These are phyloP conservation scores for Dothiorella sarmentorum DNA, from an alignment of 2,329 filamentous ascomycete species.

Conservation along the genomic window DNA sequence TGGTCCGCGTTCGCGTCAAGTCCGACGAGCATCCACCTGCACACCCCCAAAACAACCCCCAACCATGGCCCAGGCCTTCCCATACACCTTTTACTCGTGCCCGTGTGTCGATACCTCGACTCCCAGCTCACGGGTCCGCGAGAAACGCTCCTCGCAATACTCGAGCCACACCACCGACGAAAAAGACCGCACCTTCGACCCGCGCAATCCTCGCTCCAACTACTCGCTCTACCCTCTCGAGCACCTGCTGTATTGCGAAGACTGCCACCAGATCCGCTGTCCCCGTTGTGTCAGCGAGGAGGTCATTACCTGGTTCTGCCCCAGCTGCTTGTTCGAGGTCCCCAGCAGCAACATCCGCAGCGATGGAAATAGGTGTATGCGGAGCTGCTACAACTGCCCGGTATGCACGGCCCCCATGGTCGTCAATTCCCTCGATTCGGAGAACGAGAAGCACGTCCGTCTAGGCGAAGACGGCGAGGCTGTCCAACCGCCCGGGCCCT, in stretches of 20 bases:
- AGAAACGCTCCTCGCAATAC: slow-evolving; percentile 33
- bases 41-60: not conserved
- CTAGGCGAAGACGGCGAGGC: slow-evolving; percentile 7
- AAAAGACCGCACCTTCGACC: slow-evolving; percentile 80
- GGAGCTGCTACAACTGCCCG: slow-evolving; percentile 95
- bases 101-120: slow-evolving; percentile 51
- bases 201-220: slow-evolving; percentile 76
- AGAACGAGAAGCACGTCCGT: slow-evolving; percentile 12
- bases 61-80: slow-evolving; percentile 55
- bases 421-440: slow-evolving; percentile 59
- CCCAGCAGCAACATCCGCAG: slow-evolving; percentile 88
- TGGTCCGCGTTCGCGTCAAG: slow-evolving; percentile 6
- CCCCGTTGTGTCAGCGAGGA: slow-evolving; percentile 89
- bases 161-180: slow-evolving; percentile 48
- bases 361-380: slow-evolving; percentile 91
- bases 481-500: slow-evolving; percentile 52
- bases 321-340: slow-evolving; percentile 92
- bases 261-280: slow-evolving; percentile 94
- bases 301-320: slow-evolving; percentile 92
- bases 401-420: slow-evolving; percentile 78
- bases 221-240: slow-evolving; percentile 93
- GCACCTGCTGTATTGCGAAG: slow-evolving; percentile 92
- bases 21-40: not conserved
- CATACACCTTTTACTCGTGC: slow-evolving; percentile 64
- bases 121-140: slow-evolving; percentile 30